phyloP scores from a whole-genome alignment of 257 asterid genomes.

The Coffea eugenioides region DNA sequence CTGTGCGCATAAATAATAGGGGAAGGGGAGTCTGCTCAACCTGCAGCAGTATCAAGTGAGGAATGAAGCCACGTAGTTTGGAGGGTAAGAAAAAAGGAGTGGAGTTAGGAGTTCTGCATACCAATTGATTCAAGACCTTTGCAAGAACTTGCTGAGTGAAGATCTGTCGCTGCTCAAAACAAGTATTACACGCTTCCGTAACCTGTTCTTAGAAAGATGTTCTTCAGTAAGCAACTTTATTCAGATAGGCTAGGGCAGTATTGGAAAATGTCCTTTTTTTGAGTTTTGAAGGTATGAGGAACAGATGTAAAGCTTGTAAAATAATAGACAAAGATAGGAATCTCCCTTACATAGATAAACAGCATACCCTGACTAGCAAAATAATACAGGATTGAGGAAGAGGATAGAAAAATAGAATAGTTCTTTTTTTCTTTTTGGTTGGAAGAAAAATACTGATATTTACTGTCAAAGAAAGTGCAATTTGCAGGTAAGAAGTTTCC shows the following conservation, averaged over 20 bases:
- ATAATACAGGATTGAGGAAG: not conserved
- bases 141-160: slow-evolving; percentile 96
- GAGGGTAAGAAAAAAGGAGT: slow-evolving; percentile 1
- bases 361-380: not conserved
- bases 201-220: slow-evolving; percentile 52
- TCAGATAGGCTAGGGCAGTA: slow-evolving; percentile 3
- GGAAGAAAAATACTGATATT: no score
- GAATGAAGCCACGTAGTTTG: slow-evolving; percentile 1
- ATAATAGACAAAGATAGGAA: not conserved
- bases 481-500: not conserved
- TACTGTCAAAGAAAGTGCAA: not conserved
- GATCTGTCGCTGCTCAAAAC: slow-evolving; percentile 83
- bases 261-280: not conserved
- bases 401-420: not conserved
- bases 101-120: slow-evolving; percentile 31
- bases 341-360: not conserved
- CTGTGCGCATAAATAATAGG: slow-evolving; percentile 93
- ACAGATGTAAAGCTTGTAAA: not conserved
- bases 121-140: slow-evolving; percentile 96
- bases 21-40: slow-evolving; percentile 99
- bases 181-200: slow-evolving; percentile 97
- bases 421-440: not conserved
- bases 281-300: not conserved
- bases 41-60: slow-evolving; percentile 45
- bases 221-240: slow-evolving; percentile 21